Evolutionary conservation across 208 protist species (phyloP).

Genomic region (Leishmania lainsoni): DNA sequence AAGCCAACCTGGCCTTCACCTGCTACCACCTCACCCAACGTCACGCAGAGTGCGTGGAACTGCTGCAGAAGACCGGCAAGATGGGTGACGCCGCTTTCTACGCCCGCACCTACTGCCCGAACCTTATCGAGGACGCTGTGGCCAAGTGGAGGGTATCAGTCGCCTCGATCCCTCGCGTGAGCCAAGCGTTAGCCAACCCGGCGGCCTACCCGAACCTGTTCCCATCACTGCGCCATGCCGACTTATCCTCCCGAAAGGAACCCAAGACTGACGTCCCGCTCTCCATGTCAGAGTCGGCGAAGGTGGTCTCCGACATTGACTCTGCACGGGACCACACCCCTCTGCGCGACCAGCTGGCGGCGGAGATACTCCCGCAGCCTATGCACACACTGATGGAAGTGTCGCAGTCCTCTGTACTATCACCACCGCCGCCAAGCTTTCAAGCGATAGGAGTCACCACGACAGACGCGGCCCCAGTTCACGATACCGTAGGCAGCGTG

Average conservation of each 20-base stretch:
- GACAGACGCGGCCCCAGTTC: neutral
- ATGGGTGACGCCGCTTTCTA: constrained; percentile 96
- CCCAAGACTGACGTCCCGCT: neutral
- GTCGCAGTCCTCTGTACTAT: neutral
- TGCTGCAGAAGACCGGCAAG: constrained; percentile 84
- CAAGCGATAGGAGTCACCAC: neutral
- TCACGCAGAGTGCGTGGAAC: constrained; percentile 84
- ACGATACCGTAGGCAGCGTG: neutral
- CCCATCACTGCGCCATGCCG: constrained; percentile 40
- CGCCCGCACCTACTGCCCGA: constrained; percentile 94
- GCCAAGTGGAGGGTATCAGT: constrained; percentile 91
- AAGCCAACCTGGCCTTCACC: constrained; percentile 95
- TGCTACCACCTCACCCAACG: constrained; percentile 84
- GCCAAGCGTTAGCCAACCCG: constrained; percentile 93
- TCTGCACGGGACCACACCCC: neutral
- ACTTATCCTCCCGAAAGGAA: neutral
- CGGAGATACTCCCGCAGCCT: neutral
- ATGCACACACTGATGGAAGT: neutral
- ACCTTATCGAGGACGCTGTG: constrained; percentile 75
- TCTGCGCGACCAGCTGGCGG: neutral
- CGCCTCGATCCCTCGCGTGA: constrained; percentile 65
- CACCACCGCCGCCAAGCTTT: neutral
- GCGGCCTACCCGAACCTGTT: constrained; percentile 96
- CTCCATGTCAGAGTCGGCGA: neutral
- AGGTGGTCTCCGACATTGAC: neutral